A percentile compares a stretch with the other conserved stretches of the same genome.
Evolutionary conservation across 2,329 filamentous ascomycete species (phyloP).

Genomic region (Trichophyton verrucosum): DNA sequence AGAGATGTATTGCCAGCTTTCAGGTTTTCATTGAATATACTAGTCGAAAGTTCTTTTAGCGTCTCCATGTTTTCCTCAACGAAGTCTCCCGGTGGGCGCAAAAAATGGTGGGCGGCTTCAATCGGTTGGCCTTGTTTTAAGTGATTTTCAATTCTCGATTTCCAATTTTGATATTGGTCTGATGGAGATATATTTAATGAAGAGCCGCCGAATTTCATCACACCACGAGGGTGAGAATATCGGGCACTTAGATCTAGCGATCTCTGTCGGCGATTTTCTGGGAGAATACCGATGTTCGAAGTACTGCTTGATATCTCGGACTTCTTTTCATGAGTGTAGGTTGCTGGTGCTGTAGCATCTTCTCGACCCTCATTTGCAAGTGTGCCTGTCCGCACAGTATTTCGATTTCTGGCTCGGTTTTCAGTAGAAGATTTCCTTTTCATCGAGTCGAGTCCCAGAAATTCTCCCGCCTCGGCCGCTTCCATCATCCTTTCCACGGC

Average conservation of each 20-base stretch:
- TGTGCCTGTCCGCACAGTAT: background rate
- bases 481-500: constrained; percentile 32
- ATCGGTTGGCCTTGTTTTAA: constrained; percentile 21
- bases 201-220: background rate
- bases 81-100: constrained; percentile 14
- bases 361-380: background rate
- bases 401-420: background rate
- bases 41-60: constrained; percentile 20
- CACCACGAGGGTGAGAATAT: background rate
- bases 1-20: constrained; percentile 27
- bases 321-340: background rate
- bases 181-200: background rate
- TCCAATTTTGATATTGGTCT: background rate
- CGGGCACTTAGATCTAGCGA: background rate
- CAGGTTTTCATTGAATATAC: constrained; percentile 27
- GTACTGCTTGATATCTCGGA: background rate
- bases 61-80: constrained; percentile 11
- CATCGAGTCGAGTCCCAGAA: constrained; percentile 28
- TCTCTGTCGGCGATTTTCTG: background rate
- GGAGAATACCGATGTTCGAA: no score
- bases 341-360: background rate
- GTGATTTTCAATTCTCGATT: constrained; percentile 12
- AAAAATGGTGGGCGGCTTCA: constrained; percentile 27
- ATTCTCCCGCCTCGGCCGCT: constrained; percentile 33
- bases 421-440: constrained; percentile 15